These are phyloP conservation scores for Cylindrotheca fusiformis DNA, from an alignment of 108 stramenopile genomes.

Conservation along the genomic window DNA sequence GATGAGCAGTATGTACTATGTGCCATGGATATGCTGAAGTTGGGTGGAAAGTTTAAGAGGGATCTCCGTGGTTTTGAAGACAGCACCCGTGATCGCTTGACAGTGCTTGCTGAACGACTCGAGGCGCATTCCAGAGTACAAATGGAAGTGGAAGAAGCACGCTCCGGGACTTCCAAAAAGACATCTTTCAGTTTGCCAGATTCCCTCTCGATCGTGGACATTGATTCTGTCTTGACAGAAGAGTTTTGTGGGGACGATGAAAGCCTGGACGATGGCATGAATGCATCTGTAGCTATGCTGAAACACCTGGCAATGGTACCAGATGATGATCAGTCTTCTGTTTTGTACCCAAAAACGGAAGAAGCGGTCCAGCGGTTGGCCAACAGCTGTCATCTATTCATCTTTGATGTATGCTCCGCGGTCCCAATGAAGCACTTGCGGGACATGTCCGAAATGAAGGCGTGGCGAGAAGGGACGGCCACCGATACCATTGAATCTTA, in stretches of 20 bases:
- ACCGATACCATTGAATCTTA: slow-evolving; percentile 56
- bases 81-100: slow-evolving; percentile 55
- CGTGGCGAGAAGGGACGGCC: slow-evolving; percentile 59
- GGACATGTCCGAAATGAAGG: slow-evolving; percentile 61
- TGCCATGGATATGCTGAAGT: slow-evolving; percentile 69
- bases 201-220: slow-evolving; percentile 60
- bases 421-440: slow-evolving; percentile 63
- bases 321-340: slow-evolving; percentile 9
- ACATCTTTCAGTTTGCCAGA: slow-evolving; percentile 54
- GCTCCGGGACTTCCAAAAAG: neutral
- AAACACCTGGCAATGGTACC: slow-evolving; percentile 30
- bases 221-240: slow-evolving; percentile 69
- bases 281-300: slow-evolving; percentile 36
- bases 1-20: slow-evolving; percentile 80
- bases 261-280: slow-evolving; percentile 3
- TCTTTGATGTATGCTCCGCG: slow-evolving; percentile 80
- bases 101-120: slow-evolving; percentile 45
- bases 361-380: slow-evolving; percentile 55
- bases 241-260: slow-evolving; percentile 45
- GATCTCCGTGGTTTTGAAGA: slow-evolving; percentile 51
- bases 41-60: slow-evolving; percentile 63
- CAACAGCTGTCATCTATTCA: slow-evolving; percentile 65
- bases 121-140: slow-evolving; percentile 23
- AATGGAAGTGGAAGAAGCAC: slow-evolving; percentile 25
- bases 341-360: slow-evolving; percentile 52